Conservation (phyloP, 1,284 basidiomycete genomes). For the Pseudozyma hubeiensis region DNA sequence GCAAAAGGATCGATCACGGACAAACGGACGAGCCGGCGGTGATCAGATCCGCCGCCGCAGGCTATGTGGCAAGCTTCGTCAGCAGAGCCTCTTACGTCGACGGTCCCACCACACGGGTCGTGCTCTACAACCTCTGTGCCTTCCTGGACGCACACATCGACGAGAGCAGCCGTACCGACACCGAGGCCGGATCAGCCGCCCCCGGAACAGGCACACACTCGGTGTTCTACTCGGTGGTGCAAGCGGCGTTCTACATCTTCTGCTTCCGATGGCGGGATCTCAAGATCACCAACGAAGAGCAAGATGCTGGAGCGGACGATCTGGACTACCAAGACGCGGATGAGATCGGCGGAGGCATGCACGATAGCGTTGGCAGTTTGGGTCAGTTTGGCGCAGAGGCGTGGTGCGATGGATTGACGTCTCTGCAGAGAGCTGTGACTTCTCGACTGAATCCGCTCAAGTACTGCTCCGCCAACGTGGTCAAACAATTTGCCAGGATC, state of each 20-base stretch:
- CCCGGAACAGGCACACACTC: slow-evolving; percentile 57
- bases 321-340: slow-evolving; percentile 36
- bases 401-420: slow-evolving; percentile 86
- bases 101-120: slow-evolving; percentile 78
- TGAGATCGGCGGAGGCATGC: slow-evolving; percentile 46
- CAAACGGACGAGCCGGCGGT: slow-evolving; percentile 56
- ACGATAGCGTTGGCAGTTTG: slow-evolving; percentile 44
- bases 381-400: slow-evolving; percentile 35
- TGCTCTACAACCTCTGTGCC: slow-evolving; percentile 84
- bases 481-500: slow-evolving; percentile 92
- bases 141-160: slow-evolving; percentile 78
- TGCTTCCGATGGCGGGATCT: slow-evolving; percentile 97
- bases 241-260: slow-evolving; percentile 95
- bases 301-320: slow-evolving; percentile 69
- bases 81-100: slow-evolving; percentile 89
- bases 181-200: slow-evolving; percentile 41
- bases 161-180: slow-evolving; percentile 68
- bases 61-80: slow-evolving; percentile 80
- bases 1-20: slow-evolving; percentile 28
- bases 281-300: slow-evolving; percentile 73
- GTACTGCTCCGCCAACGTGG: slow-evolving; percentile 83
- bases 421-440: slow-evolving; percentile 83
- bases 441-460: slow-evolving; percentile 86
- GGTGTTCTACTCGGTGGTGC: slow-evolving; percentile 91
- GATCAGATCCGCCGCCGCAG: slow-evolving; percentile 64